These are phyloP conservation scores for Fusarium floridanum DNA, from an alignment of 2,329 filamentous ascomycete genomes.

Conservation along the genomic window DNA sequence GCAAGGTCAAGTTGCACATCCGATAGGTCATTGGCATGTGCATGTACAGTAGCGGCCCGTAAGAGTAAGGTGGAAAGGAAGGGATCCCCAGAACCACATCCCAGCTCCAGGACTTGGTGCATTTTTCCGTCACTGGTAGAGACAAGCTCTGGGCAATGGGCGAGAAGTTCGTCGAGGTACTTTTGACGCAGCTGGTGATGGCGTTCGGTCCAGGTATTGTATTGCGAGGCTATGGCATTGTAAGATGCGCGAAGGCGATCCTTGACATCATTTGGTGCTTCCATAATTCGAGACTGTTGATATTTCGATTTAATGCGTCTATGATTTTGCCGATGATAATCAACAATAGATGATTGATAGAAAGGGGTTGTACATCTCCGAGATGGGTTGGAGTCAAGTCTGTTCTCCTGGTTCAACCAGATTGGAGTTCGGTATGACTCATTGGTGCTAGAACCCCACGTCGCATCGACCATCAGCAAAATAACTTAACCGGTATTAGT, in stretches of 20 bases:
- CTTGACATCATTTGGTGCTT: background rate
- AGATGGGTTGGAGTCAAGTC: background rate
- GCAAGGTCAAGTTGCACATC: constrained; percentile 15
- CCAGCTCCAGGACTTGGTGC: constrained; percentile 20
- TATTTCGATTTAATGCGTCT: background rate
- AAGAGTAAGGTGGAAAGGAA: constrained; percentile 10
- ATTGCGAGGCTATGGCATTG: constrained; percentile 14
- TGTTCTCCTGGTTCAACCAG: background rate
- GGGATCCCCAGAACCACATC: constrained; percentile 22
- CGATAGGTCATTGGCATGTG: constrained; percentile 24
- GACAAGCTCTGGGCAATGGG: background rate
- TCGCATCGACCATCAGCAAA: background rate
- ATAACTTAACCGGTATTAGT: background rate
- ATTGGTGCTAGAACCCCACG: background rate
- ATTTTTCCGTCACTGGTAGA: accelerated
- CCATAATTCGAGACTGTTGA: background rate
- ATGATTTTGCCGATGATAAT: background rate
- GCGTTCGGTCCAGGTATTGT: constrained; percentile 28
- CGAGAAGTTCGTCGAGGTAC: constrained; percentile 6
- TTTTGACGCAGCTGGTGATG: constrained; percentile 4
- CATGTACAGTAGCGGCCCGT: background rate
- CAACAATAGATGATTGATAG: too few species aligned
- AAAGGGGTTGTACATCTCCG: background rate
- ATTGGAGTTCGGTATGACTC: background rate
- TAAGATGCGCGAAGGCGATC: constrained; percentile 16